phyloP scores from a whole-genome alignment of 2,329 filamentous ascomycete genomes.

The Neofusicoccum kwambonambiense region DNA sequence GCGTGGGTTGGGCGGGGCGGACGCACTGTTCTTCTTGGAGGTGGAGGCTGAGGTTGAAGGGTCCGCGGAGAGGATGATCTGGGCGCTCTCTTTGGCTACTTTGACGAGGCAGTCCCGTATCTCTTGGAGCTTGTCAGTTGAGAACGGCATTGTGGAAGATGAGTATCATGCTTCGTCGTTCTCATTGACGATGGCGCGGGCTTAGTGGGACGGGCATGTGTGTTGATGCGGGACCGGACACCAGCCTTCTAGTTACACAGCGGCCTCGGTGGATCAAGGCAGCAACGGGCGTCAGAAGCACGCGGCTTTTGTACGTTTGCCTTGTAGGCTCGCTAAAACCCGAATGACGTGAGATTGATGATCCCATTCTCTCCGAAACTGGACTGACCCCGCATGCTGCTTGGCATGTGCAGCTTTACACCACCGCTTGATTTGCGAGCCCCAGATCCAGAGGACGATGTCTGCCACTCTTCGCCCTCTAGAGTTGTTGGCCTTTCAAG shows the following conservation, averaged over 20 bases:
- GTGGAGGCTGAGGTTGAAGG: neutral
- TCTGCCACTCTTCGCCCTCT: too few relatives aligned
- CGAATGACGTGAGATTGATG: neutral
- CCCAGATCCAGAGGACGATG: too few relatives aligned
- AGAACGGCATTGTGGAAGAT: neutral
- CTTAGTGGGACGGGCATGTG: too few relatives aligned
- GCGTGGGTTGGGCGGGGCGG: neutral
- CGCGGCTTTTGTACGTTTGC: neutral
- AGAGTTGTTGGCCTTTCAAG: too few relatives aligned
- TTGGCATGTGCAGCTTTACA: neutral
- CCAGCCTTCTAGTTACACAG: too few relatives aligned
- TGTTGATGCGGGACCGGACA: too few relatives aligned
- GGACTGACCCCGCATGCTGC: neutral
- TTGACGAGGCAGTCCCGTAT: constrained; percentile 5
- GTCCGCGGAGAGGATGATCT: neutral
- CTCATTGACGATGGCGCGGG: too few relatives aligned
- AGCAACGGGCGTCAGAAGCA: too few relatives aligned
- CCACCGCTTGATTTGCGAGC: too few relatives aligned
- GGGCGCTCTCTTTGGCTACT: neutral
- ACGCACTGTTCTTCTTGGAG: neutral
- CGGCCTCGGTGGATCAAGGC: too few relatives aligned
- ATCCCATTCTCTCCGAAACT: neutral
- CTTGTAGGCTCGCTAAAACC: neutral
- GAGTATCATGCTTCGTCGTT: neutral
- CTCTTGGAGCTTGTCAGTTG: neutral